Base-by-base conservation (phyloP, 768 basidiomycete species). In the Rossbeevera mucosa region DNA sequence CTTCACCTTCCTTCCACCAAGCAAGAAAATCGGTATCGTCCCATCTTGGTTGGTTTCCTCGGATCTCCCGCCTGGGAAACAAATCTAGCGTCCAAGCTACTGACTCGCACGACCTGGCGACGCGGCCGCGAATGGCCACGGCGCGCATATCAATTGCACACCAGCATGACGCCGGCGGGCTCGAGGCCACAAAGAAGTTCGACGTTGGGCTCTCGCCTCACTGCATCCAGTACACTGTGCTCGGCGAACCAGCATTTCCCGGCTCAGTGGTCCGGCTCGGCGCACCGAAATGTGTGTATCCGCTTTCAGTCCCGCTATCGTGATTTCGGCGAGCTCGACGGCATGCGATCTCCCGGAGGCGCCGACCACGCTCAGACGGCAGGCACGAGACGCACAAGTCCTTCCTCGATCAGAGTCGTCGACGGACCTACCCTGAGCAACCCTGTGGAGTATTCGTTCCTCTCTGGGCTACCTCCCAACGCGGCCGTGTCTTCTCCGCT, bases 51-150 rank as follows among this genome's bases (percentile, higher is more conserved):
- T 12, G 69, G 67, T 7, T 71, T 57, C 45, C 55, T 68, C 13
- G 67, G 67, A 25, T 71, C 69, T 12, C 67, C 67, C 25, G 16
- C 52, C n/a, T 70, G 69, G 67, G 67, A 68, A 51, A 65, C 63
- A 2, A 48, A 26, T 12, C 42, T 60, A 33, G 49, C 48, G n/a
- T 55, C 63, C 14, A 57, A 48, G 14, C 28, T n/a, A n/a, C n/a
- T 64, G 41, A 47, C 54, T 47, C 36, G 26, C 2, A 45, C 48
- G 13, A 9, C 45, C 26, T 54, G 58, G 54, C 49, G 55, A 22
- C 50, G 36, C n/a, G 33, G 33, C 36, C 7, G 44, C n/a, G 44
- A 24, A 21, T 55, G 41, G 31, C n/a, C n/a, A n/a, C 36, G 28
- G 12, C 51, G 33, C 21, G 45, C 16, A 38, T 51, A 60, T 47